Evolutionary conservation across 2,329 filamentous ascomycete species (phyloP).

Genomic region (Diaporthe sp.): DNA sequence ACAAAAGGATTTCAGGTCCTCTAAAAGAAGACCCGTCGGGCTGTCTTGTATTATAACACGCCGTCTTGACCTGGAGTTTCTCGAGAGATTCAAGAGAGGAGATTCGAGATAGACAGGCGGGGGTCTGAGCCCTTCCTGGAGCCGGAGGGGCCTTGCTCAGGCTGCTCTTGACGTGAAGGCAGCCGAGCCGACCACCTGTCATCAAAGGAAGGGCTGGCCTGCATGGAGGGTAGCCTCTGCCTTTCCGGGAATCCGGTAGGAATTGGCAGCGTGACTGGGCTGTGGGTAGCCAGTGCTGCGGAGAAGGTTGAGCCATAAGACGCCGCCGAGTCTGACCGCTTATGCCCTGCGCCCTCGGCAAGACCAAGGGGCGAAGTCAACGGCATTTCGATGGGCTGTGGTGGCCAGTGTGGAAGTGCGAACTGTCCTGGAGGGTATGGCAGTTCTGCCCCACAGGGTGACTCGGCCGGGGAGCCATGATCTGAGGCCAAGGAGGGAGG

Average conservation of each 20-base stretch:
- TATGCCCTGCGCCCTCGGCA: background rate
- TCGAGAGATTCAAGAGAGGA: background rate
- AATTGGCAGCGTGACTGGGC: background rate
- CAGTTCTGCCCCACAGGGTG: background rate
- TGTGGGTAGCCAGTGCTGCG: background rate
- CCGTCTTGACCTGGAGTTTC: background rate
- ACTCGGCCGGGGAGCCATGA: conserved; percentile 56
- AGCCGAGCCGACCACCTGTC: too few species aligned
- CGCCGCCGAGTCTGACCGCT: conserved; percentile 9
- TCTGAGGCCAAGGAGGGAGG: conserved; percentile 77
- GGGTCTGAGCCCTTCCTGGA: conserved; percentile 1
- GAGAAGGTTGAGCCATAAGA: conserved; percentile 13
- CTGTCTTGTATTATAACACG: background rate
- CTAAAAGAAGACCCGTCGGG: background rate
- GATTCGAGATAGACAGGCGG: conserved; percentile 2
- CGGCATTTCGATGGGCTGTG: background rate
- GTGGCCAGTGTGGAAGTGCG: background rate
- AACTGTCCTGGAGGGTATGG: conserved; percentile 25
- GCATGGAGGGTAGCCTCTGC: background rate
- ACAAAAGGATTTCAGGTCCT: background rate
- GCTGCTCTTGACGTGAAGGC: background rate
- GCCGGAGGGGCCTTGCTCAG: background rate
- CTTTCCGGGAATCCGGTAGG: background rate
- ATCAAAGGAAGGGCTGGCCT: too few species aligned
- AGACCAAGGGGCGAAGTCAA: background rate